phyloP scores from a whole-genome alignment of 2,329 filamentous ascomycete species.

The Coniochaeta hoffmannii region DNA sequence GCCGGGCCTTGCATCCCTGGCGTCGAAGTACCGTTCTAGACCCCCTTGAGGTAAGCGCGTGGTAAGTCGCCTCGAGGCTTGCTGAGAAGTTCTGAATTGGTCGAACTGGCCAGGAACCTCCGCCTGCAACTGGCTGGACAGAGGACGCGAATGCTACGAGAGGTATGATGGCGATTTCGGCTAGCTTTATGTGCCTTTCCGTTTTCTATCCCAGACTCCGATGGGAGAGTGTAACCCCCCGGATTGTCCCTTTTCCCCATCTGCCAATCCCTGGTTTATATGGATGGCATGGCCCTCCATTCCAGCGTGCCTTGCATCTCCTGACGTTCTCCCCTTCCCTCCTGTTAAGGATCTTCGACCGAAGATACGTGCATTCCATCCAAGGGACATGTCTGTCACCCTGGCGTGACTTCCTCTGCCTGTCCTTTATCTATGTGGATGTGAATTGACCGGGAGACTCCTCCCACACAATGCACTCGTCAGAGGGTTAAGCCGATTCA shows the following conservation, averaged over 20 bases:
- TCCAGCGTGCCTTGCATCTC: not conserved
- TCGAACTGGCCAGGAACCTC: not conserved
- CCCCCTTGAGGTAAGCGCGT: not conserved
- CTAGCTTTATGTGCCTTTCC: not conserved
- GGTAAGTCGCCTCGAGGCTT: not conserved
- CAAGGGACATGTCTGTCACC: not conserved
- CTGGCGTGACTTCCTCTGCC: not conserved
- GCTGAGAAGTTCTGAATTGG: not conserved
- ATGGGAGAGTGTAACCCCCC: slow-evolving; percentile 1
- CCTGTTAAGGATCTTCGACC: not conserved
- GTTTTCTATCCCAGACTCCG: not conserved
- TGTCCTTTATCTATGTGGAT: not conserved
- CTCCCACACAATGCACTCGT: not conserved
- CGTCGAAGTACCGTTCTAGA: not conserved
- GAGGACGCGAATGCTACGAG: not conserved
- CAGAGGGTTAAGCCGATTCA: not conserved
- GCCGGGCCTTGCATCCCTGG: not conserved
- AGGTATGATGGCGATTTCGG: not conserved
- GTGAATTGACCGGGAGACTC: not conserved
- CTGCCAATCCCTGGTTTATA: not conserved
- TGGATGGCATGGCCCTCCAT: not conserved
- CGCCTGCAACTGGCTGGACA: not conserved
- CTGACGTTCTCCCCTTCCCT: not conserved
- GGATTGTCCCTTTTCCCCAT: not conserved
- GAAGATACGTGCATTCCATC: not conserved